Percentiles rank a stretch among this genome's conserved stretches.
phyloP scores from a whole-genome alignment of 768 basidiomycete species.

The Coprinopsis strossmayeri region DNA sequence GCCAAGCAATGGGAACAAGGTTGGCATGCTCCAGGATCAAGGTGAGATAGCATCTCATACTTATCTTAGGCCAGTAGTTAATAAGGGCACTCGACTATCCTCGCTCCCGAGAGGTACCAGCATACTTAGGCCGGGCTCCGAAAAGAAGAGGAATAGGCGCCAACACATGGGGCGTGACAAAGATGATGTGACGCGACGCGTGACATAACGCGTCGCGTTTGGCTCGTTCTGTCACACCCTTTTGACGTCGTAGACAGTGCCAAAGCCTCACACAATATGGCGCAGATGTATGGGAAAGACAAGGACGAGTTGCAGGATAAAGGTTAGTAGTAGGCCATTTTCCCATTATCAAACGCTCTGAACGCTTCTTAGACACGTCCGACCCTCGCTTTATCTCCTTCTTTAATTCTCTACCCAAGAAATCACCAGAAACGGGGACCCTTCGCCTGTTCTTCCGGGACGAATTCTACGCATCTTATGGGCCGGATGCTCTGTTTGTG shows the following conservation, averaged over 20 bases:
- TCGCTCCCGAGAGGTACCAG: too few relatives aligned
- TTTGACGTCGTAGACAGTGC: neutral
- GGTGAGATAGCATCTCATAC: too few relatives aligned
- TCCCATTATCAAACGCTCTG: neutral
- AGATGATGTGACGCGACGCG: neutral
- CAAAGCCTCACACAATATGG: neutral
- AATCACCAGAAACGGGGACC: constrained; percentile 72
- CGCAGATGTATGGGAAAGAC: constrained; percentile 2
- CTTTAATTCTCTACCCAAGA: constrained; percentile 53
- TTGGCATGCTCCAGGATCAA: too few relatives aligned
- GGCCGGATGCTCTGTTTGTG: constrained; percentile 81
- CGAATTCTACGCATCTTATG: constrained; percentile 86
- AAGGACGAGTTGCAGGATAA: neutral
- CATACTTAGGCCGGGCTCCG: too few relatives aligned
- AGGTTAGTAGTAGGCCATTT: neutral
- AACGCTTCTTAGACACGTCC: constrained; percentile 28
- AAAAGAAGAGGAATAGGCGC: too few relatives aligned
- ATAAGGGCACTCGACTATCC: too few relatives aligned
- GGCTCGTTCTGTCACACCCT: neutral
- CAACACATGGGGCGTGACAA: neutral
- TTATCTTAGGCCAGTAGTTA: too few relatives aligned
- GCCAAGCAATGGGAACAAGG: too few relatives aligned
- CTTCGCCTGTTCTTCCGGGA: constrained; percentile 83
- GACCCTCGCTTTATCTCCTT: constrained; percentile 78
- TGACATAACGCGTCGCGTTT: constrained; percentile 2